Conservation (phyloP, 768 basidiomycete species). For the Suillus placidus region DNA sequence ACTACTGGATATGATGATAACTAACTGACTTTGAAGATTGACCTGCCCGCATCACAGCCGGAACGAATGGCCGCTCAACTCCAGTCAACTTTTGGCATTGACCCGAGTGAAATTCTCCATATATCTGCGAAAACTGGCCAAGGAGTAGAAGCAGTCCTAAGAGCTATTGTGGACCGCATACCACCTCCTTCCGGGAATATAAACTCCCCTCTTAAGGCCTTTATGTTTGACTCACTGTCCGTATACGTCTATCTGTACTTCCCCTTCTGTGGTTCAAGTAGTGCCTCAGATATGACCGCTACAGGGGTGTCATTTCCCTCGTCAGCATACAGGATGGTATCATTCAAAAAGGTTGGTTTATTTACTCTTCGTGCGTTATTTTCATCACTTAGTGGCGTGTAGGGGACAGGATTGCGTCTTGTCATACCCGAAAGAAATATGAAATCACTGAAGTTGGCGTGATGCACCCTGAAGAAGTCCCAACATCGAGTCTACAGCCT, state of each 20-base stretch:
- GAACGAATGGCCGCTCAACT: constrained; percentile 81
- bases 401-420: constrained; percentile 92
- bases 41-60: constrained; percentile 87
- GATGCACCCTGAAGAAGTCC: constrained; percentile 87
- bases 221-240: constrained; percentile 93
- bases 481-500: constrained; percentile 64
- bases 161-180: constrained; percentile 80
- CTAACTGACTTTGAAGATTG: constrained; percentile 59
- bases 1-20: not conserved
- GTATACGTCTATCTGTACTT: constrained; percentile 26
- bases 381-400: constrained; percentile 9
- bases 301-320: constrained; percentile 93
- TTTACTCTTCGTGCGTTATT: not conserved
- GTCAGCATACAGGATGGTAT: constrained; percentile 81
- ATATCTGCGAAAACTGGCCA: constrained; percentile 94
- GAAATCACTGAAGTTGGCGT: constrained; percentile 88
- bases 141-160: constrained; percentile 77
- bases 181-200: constrained; percentile 71
- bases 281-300: constrained; percentile 80
- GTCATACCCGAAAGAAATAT: constrained; percentile 83
- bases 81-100: constrained; percentile 78
- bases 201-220: constrained; percentile 69
- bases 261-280: constrained; percentile 13
- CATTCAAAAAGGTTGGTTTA: constrained; percentile 70
- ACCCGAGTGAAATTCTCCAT: constrained; percentile 69